Percentiles rank a stretch among this genome's conserved stretches.
Evolutionary conservation across 495 filamentous ascomycete species (phyloP).

Genomic region (Hyaloscypha finlandica): DNA sequence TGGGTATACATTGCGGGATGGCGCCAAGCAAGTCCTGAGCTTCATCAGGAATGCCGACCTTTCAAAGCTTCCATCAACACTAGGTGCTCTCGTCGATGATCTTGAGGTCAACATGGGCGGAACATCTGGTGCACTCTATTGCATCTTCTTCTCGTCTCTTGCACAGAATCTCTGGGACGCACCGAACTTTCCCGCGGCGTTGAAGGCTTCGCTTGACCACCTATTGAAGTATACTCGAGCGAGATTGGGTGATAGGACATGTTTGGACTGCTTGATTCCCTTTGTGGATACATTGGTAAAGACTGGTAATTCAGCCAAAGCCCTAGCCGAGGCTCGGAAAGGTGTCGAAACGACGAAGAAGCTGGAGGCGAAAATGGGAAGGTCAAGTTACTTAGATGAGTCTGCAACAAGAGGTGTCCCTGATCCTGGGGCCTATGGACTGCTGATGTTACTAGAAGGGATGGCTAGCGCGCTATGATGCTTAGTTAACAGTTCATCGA

Average conservation of each 20-base stretch:
- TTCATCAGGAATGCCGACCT: conserved; percentile 20
- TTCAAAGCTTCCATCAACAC: conserved; percentile 45
- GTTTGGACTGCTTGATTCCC: conserved; percentile 65
- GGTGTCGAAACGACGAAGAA: conserved; percentile 56
- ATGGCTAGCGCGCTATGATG: conserved; percentile 17
- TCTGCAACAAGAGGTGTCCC: conserved; percentile 33
- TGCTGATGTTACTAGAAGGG: conserved; percentile 26
- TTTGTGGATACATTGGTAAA: conserved; percentile 52
- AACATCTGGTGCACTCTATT: conserved; percentile 60
- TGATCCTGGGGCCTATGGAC: conserved; percentile 29
- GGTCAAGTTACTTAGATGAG: conserved; percentile 61
- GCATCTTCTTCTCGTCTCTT: conserved; percentile 60
- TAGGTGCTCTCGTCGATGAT: conserved; percentile 56
- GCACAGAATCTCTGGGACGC: conserved; percentile 49
- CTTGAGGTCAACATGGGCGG: conserved; percentile 60
- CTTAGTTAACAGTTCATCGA: background rate
- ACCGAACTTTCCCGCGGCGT: conserved; percentile 16
- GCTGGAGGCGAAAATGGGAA: conserved; percentile 56
- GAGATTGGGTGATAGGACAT: conserved; percentile 45
- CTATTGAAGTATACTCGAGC: conserved; percentile 26
- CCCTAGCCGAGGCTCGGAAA: conserved; percentile 51
- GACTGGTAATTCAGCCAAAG: conserved; percentile 45
- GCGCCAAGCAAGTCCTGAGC: conserved; percentile 23
- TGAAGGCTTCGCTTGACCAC: conserved; percentile 18
- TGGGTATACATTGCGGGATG: conserved; percentile 58